Evolutionary conservation across 805 yeast genomes (phyloP).

Genomic region (Metschnikowia proteae): DNA sequence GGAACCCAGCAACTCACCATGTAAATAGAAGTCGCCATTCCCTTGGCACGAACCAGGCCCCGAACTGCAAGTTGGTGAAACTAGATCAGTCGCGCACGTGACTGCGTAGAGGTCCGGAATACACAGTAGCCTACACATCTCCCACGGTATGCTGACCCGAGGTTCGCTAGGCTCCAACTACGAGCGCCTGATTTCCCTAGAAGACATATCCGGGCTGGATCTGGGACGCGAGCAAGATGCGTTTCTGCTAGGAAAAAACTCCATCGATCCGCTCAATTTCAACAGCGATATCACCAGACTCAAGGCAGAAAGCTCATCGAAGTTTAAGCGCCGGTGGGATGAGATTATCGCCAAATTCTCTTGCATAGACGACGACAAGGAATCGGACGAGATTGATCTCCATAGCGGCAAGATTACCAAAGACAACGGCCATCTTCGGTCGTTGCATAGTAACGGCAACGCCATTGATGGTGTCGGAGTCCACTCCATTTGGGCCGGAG

Average conservation of each 20-base stretch:
- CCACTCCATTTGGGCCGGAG: conserved; percentile 37
- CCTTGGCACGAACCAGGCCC: too few species aligned
- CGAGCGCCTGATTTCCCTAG: conserved; percentile 23
- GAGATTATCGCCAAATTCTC: conserved; percentile 51
- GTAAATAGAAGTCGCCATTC: too few species aligned
- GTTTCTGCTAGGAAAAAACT: conserved; percentile 14
- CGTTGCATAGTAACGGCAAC: conserved; percentile 26
- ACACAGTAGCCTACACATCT: neutral
- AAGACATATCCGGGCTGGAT: conserved; percentile 16
- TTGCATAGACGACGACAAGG: conserved; percentile 42
- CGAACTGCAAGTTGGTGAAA: too few species aligned
- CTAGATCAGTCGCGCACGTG: conserved; percentile 1
- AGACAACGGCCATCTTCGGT: conserved; percentile 67
- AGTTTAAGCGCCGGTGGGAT: conserved; percentile 40
- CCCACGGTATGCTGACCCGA: conserved; percentile 4
- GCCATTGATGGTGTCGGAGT: conserved; percentile 11
- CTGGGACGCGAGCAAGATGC: neutral
- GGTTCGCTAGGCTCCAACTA: conserved; percentile 7
- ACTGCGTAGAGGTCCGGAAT: neutral
- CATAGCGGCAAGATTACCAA: conserved; percentile 57
- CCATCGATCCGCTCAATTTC: conserved; percentile 8
- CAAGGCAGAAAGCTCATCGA: conserved; percentile 26
- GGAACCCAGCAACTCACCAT: too few species aligned
- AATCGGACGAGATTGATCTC: conserved; percentile 65
- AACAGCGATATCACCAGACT: conserved; percentile 24